These are phyloP conservation scores for Exophiala mesophila DNA, from an alignment of 2,329 filamentous ascomycete species.

Conservation along the genomic window DNA sequence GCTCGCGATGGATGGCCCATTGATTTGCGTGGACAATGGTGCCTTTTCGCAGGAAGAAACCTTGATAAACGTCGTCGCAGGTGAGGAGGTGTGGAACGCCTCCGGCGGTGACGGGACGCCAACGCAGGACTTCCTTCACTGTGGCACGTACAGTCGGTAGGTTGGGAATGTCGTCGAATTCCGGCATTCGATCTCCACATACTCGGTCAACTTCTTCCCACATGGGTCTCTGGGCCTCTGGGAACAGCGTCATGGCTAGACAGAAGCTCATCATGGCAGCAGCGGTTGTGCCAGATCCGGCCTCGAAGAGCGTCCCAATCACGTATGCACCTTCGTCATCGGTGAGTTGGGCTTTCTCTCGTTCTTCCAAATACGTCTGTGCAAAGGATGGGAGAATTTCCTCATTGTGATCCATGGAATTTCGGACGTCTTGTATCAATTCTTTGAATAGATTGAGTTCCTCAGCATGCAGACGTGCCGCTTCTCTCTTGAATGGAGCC, in stretches of 20 bases:
- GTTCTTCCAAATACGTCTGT: conserved; percentile 26
- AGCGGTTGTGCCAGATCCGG: conserved; percentile 31
- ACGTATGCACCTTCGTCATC: conserved; percentile 31
- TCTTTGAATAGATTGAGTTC: conserved; percentile 29
- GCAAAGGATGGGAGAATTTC: conserved; percentile 23
- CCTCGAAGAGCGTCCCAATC: conserved; percentile 32
- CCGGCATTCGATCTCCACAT: conserved; percentile 29
- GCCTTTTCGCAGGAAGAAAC: conserved; percentile 46
- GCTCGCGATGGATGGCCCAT: conserved; percentile 49
- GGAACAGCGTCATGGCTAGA: conserved; percentile 29
- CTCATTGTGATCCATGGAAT: conserved; percentile 24
- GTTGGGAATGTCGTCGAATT: conserved; percentile 33
- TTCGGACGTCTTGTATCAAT: conserved; percentile 31
- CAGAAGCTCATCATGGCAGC: conserved; percentile 31
- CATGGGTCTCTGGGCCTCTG: conserved; percentile 23
- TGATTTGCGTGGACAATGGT: conserved; percentile 38
- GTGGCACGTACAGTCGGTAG: conserved; percentile 37
- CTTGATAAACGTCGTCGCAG: conserved; percentile 28
- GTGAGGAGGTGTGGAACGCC: conserved; percentile 22
- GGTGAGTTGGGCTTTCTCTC: conserved; percentile 26
- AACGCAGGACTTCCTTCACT: conserved; percentile 40
- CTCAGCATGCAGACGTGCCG: conserved; percentile 24
- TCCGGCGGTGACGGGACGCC: conserved; percentile 35
- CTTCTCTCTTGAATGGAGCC: conserved; percentile 32
- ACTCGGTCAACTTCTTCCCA: conserved; percentile 36